Evolutionary conservation across 2,329 filamentous ascomycete species (phyloP).

Genomic region (Pseudocercospora eumusae): DNA sequence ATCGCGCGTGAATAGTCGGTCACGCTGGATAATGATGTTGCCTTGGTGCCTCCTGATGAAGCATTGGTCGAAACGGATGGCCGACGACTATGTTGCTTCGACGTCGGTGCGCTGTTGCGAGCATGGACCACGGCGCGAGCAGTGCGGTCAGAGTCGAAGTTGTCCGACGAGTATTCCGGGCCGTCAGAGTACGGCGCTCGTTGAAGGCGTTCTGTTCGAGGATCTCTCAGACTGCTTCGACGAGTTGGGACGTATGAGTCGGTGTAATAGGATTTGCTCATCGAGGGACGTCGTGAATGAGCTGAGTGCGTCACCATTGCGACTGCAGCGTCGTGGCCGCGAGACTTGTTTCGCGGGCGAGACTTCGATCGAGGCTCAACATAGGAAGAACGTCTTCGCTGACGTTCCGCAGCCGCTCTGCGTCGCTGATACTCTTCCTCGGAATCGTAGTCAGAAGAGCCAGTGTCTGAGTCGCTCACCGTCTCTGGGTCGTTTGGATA

Average conservation of each 20-base stretch:
- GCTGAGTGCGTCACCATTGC: not conserved
- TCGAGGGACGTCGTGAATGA: constrained; percentile 1
- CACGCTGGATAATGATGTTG: constrained; percentile 30
- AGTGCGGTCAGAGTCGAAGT: constrained; percentile 33
- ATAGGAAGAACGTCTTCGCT: constrained; percentile 12
- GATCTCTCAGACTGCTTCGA: constrained; percentile 2
- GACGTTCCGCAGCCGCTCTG: constrained; percentile 11
- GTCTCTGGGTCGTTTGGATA: constrained; percentile 10
- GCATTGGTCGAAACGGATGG: constrained; percentile 38
- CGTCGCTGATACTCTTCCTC: constrained; percentile 25
- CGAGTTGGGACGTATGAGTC: constrained; percentile 1
- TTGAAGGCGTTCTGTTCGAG: constrained; percentile 2
- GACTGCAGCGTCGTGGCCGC: not conserved
- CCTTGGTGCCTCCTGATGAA: constrained; percentile 37
- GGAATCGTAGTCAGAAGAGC: constrained; percentile 27
- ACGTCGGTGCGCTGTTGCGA: constrained; percentile 24
- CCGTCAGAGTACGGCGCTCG: constrained; percentile 23
- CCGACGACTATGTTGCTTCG: constrained; percentile 32
- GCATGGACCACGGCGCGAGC: constrained; percentile 27
- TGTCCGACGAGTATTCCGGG: constrained; percentile 29
- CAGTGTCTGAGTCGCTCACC: constrained; percentile 17
- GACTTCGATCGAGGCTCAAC: constrained; percentile 17
- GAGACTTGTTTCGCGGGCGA: constrained; percentile 13
- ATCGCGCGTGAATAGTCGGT: constrained; percentile 32
- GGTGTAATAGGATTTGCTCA: constrained; percentile 10